Evolutionary conservation across 805 yeast species (phyloP), one percentile per base, ranked within the genome.

Genomic region (Monosporozyma aerobia): DNA sequence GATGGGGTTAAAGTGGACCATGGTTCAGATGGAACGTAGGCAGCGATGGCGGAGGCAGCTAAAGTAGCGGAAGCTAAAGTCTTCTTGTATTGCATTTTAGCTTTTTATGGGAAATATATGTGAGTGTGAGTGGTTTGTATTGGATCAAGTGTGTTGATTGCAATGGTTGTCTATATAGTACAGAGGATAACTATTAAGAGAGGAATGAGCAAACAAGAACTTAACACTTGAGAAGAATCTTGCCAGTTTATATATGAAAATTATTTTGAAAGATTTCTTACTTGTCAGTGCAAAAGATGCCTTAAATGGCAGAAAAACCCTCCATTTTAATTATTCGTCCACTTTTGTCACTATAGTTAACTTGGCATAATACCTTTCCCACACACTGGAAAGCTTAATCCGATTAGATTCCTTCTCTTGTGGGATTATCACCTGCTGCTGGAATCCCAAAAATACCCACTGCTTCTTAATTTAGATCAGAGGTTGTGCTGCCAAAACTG

Each of bases 1-100:
- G 69, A 53, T 59, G 92, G 90, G 45, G 90, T 84, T 68, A 85
- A 74, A 50, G 88, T 81, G 51, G 85, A 69, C 86, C 86, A 85
- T 61, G 84, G 81, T 55, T 79, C 83, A 51, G 81, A 68, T 56
- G 85, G 86, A 59, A 81, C 79, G 59, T 78, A 78, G 54, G 87
- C 87, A 50, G 85, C 84, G 50, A 75, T 51, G 35, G 82, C 74
- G 16, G 74, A 54, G n/a, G 79, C 66, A 51, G 77, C 75, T 44
- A 80, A 63, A 58, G 79, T 70, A 50, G 76, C 60, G 51, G 74
- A 67, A 55, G 69, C 65, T 46, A 72, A 52, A 40, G 74, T 58
- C 52, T 62, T 65, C 63, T 70, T 74, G 73, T 71, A 73, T 70
- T 74, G 78, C 78, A 73, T 74, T 64, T 33, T 70, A 32, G 16